Conservation (phyloP, 768 basidiomycete genomes). For the Naematelia aurantialba region DNA sequence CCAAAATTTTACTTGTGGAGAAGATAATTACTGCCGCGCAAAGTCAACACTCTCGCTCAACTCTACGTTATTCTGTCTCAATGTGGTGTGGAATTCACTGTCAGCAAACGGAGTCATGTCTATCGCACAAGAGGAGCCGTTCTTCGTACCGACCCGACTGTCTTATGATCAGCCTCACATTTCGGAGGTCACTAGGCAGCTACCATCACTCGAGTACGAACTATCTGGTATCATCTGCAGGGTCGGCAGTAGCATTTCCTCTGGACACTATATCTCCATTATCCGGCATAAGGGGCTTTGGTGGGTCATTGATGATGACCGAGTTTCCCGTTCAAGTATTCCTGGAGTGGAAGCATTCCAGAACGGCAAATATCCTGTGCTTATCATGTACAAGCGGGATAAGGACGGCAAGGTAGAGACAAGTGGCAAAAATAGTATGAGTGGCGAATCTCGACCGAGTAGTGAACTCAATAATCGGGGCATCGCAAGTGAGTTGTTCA, state of each 20-base stretch:
- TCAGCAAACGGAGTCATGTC: too few species aligned
- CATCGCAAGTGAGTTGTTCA: too few species aligned
- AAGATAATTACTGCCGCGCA: background rate
- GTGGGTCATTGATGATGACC: background rate
- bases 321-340: background rate
- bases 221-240: constrained; percentile 7
- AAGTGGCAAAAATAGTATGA: background rate
- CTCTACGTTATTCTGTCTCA: background rate
- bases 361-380: background rate
- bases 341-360: background rate
- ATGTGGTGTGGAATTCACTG: background rate
- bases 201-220: background rate
- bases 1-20: background rate
- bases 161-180: background rate
- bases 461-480: background rate
- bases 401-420: background rate
- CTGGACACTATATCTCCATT: constrained; percentile 11
- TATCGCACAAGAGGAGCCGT: background rate
- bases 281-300: background rate
- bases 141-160: background rate
- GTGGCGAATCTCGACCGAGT: background rate
- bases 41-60: background rate
- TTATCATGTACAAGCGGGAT: background rate
- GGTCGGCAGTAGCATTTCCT: background rate
- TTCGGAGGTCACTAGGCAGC: background rate